These are phyloP conservation scores for Botrytis galanthina DNA, from an alignment of 2,329 filamentous ascomycete species.

Conservation along the genomic window DNA sequence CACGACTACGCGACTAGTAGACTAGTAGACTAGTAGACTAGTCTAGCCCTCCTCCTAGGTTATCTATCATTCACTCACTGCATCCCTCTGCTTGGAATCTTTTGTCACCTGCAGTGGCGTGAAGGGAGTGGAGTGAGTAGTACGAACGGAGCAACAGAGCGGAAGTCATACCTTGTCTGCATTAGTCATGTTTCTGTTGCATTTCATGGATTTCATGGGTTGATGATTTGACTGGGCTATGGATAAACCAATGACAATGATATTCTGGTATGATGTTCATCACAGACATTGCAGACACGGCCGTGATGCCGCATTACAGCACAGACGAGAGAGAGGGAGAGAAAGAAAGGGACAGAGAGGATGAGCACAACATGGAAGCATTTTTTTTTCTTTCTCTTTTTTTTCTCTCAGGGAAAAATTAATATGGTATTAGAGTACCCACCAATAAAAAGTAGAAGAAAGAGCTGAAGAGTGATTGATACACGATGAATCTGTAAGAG, in stretches of 20 bases:
- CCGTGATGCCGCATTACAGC: neutral
- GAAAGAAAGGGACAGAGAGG: neutral
- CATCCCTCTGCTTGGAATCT: neutral
- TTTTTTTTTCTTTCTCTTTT: neutral
- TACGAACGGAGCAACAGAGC: neutral
- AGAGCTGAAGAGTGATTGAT: neutral
- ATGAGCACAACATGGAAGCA: neutral
- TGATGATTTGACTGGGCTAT: neutral
- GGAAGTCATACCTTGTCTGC: neutral
- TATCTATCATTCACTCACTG: neutral
- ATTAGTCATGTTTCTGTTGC: neutral
- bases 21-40: neutral
- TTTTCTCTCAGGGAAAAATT: neutral
- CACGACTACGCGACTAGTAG: too few species aligned
- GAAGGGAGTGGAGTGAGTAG: neutral
- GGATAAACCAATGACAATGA: neutral
- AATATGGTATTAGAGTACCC: neutral
- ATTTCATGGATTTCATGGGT: neutral
- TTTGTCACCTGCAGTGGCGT: neutral
- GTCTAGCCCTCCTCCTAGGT: neutral
- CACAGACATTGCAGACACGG: neutral
- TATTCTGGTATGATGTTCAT: neutral
- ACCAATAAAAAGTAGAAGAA: neutral
- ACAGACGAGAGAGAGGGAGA: neutral
- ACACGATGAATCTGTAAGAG: neutral